These are phyloP conservation scores for Aegilops speltoides DNA, from an alignment of 176 grass and related monocot species.

Conservation along the genomic window DNA sequence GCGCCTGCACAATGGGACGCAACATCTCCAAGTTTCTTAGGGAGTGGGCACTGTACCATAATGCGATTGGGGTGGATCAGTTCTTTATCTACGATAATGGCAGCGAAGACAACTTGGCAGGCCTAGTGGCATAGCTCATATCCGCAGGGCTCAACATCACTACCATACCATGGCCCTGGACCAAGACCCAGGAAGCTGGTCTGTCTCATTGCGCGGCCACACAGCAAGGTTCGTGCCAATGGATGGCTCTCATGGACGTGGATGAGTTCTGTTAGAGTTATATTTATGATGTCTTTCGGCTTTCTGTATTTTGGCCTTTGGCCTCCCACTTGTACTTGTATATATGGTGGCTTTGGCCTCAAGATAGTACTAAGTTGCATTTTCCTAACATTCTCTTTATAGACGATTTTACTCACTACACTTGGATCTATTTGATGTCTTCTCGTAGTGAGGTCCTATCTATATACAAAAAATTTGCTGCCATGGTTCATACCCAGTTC, in stretches of 20 bases:
- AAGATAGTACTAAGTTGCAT: too few species aligned
- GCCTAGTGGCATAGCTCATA: background rate
- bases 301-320: too few species aligned
- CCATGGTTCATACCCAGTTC: too few species aligned
- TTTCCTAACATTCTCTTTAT: too few species aligned
- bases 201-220: background rate
- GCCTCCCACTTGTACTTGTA: too few species aligned
- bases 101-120: background rate
- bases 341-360: too few species aligned
- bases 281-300: too few species aligned
- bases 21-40: background rate
- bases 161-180: background rate
- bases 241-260: background rate
- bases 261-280: background rate
- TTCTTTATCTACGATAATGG: background rate
- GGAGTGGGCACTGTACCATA: background rate
- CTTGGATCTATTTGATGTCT: too few species aligned
- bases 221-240: background rate
- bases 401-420: too few species aligned
- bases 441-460: too few species aligned
- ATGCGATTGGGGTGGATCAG: background rate
- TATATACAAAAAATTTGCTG: too few species aligned
- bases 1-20: background rate
- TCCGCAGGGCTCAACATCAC: background rate
- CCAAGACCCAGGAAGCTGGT: background rate